These are phyloP conservation scores for Melaleuca alternifolia DNA, from an alignment of 345 rosid genomes.

Conservation along the genomic window DNA sequence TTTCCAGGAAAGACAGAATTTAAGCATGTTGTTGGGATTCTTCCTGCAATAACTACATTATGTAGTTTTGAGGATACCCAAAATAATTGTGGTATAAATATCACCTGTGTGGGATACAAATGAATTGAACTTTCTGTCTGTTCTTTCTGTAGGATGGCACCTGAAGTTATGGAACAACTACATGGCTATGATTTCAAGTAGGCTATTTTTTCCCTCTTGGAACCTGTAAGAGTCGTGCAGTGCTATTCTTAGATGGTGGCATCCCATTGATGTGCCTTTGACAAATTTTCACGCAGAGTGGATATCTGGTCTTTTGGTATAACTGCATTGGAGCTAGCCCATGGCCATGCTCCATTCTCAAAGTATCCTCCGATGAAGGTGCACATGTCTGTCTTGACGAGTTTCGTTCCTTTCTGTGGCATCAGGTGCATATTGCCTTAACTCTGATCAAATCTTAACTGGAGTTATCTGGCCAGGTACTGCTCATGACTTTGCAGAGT, in stretches of 20 bases:
- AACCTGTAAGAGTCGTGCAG: not conserved
- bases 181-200: constrained; percentile 98
- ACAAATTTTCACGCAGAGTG: constrained; percentile 51
- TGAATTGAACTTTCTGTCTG: not conserved
- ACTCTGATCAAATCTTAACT: constrained; percentile 9
- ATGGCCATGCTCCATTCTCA: constrained; percentile 99
- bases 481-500: constrained; percentile 99
- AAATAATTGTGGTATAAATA: not conserved
- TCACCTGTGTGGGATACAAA: not conserved
- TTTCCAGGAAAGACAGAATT: not conserved
- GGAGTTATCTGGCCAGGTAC: constrained; percentile 41
- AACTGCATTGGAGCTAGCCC: constrained; percentile 98
- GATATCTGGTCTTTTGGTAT: constrained; percentile 99
- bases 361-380: constrained; percentile 99
- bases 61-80: not conserved
- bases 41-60: not conserved
- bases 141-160: constrained; percentile 83
- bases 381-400: constrained; percentile 1
- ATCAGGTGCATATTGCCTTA: not conserved
- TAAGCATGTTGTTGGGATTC: not conserved
- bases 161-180: constrained; percentile 98
- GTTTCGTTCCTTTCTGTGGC: not conserved
- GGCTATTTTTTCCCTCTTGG: constrained; percentile 15
- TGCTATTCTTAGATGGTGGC: not conserved
- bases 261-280: constrained; percentile 12